Conservation (phyloP, 73 alveolate species). For the Durusdinium trenchii region DNA sequence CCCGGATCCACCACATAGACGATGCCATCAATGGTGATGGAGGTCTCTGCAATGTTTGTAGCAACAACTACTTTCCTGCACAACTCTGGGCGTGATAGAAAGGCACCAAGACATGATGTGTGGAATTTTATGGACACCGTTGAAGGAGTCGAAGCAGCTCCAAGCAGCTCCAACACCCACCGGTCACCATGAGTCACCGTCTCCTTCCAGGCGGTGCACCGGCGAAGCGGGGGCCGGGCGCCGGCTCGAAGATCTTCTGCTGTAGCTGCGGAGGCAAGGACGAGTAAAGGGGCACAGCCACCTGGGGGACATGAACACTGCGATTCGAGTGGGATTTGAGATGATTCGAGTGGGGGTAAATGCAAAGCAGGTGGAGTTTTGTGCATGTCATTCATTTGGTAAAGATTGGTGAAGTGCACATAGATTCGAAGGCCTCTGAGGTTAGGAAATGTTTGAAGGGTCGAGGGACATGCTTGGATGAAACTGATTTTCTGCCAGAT, state of each 20-base stretch:
- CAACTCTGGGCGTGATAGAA: constrained; percentile 96
- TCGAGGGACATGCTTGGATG: too few relatives aligned
- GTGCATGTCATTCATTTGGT: too few relatives aligned
- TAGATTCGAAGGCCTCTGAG: too few relatives aligned
- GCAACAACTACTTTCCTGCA: constrained; percentile 99
- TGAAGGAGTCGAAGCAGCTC: background rate
- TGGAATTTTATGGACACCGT: background rate
- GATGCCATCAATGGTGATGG: constrained; percentile 99
- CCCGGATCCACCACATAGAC: constrained; percentile 99
- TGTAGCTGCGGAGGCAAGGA: constrained; percentile 99
- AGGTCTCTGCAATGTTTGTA: constrained; percentile 99
- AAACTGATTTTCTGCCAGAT: too few relatives aligned
- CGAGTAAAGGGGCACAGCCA: constrained; percentile 99
- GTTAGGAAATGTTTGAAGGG: too few relatives aligned
- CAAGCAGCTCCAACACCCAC: background rate
- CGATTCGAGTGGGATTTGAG: too few relatives aligned
- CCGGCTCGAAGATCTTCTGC: constrained; percentile 99
- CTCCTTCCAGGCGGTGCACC: constrained; percentile 91
- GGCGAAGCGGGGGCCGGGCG: constrained; percentile 98
- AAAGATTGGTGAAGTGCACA: too few relatives aligned
- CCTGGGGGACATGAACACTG: too few relatives aligned
- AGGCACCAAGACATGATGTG: background rate
- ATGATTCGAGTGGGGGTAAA: too few relatives aligned
- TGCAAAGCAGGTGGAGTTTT: too few relatives aligned
- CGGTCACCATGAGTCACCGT: background rate